Conservation (phyloP, 129 eudicot genomes). For the Artemisia tridentata region DNA sequence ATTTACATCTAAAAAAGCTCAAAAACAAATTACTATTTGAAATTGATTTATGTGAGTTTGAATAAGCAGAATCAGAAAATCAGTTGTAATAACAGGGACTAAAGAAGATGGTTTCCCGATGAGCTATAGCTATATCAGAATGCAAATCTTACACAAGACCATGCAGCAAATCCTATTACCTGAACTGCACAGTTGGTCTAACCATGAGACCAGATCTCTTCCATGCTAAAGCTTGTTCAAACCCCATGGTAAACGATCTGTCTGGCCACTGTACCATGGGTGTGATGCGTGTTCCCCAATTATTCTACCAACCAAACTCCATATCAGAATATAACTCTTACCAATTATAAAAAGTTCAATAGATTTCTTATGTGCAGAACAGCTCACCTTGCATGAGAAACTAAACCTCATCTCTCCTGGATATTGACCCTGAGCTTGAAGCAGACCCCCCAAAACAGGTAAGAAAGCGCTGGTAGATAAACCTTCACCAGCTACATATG, state of each 20-base stretch:
- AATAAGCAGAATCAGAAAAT: no score
- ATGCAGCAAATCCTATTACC: conserved; percentile 39
- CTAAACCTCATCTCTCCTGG: conserved; percentile 97
- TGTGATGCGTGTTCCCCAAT: conserved; percentile 84
- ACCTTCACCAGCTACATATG: conserved; percentile 93
- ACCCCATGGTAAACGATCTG: conserved; percentile 66
- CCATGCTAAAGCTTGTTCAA: conserved; percentile 94
- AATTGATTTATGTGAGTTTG: no score
- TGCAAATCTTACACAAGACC: no score
- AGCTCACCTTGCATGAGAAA: conserved; percentile 76
- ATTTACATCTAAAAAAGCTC: not conserved
- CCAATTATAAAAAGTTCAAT: not conserved
- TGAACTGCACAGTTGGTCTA: conserved; percentile 78
- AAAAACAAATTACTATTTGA: not conserved
- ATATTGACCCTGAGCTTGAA: conserved; percentile 98
- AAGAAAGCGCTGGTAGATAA: conserved; percentile 80
- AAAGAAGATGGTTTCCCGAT: no score
- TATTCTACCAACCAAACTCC: conserved; percentile 50
- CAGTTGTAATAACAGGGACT: no score
- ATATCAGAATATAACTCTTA: not conserved
- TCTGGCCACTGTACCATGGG: conserved; percentile 93
- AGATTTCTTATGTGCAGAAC: not conserved
- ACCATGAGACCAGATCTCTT: conserved; percentile 90
- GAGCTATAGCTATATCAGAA: no score
- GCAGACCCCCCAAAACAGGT: conserved; percentile 85